Percentiles rank a stretch among this genome's conserved stretches.
Conservation (phyloP, 2,329 filamentous ascomycete genomes). For the Trichocomaceae sp. region DNA sequence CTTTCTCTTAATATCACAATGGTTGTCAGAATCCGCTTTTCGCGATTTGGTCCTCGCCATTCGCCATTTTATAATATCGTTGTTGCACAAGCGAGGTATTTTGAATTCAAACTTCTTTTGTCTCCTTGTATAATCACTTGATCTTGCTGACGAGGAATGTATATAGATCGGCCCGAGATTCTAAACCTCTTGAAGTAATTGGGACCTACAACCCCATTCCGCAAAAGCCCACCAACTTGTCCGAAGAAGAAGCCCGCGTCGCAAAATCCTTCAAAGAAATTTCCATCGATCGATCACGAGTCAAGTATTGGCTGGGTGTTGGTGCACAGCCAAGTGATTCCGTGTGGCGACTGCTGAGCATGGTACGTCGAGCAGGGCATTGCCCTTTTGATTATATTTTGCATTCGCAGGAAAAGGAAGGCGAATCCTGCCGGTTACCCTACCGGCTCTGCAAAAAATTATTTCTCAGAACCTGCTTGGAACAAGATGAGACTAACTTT, state of each 20-base stretch:
- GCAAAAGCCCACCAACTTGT: conserved; percentile 43
- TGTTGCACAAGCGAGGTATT: conserved; percentile 81
- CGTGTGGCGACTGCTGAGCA: conserved; percentile 75
- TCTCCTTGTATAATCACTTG: too few relatives aligned
- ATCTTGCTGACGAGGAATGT: background rate
- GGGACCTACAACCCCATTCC: conserved; percentile 59
- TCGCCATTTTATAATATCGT: conserved; percentile 97
- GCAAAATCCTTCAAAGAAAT: conserved; percentile 82
- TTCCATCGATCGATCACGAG: conserved; percentile 70
- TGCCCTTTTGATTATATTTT: background rate
- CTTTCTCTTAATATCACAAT: conserved; percentile 44
- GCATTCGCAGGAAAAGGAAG: background rate
- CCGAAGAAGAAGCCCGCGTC: conserved; percentile 42
- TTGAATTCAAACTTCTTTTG: background rate
- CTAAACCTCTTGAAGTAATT: conserved; percentile 87
- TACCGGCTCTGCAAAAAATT: background rate
- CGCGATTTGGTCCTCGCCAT: conserved; percentile 84
- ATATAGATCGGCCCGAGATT: conserved; percentile 72
- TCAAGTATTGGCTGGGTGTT: conserved; percentile 94
- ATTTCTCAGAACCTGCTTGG: background rate
- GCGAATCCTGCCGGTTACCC: background rate
- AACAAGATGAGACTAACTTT: background rate
- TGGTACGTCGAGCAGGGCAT: conserved; percentile 50
- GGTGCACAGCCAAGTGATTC: conserved; percentile 90
- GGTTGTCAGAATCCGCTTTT: conserved; percentile 90